Base-by-base conservation (phyloP, 163 green algal species). In the Volvox carteri region DNA sequence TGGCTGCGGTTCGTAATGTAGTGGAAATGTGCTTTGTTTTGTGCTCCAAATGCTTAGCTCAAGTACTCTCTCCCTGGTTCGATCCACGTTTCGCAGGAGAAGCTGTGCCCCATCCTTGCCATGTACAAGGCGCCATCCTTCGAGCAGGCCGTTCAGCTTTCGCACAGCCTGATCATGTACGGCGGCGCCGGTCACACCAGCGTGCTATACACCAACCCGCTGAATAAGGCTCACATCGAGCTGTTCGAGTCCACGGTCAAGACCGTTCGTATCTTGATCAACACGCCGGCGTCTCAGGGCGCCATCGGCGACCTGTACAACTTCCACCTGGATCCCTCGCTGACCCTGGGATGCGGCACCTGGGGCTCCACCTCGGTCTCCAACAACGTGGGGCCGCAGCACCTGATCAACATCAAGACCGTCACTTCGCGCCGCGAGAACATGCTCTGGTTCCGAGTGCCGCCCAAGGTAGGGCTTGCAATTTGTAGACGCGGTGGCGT, bases 371-470 rank as follows among this genome's bases (percentile, higher is more conserved):
- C 93, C 76, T 93, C 81, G 8, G 94, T 97, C 28, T 95, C 90
- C 41, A 93, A 83, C 39, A 97, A 96, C 86, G 92, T 97, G 19
- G 95, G 94, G 83, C 94, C 94, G 5, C 62, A 87, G 39, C 90
- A 97, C 78, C 86, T 97, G 79, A 93, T 97, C 72, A 97, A 97
- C 86, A 91, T 97, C 86, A 97, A 97, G 92, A 94, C 80, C 52
- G 90, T 93, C 30, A 92, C 92, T 4, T 88, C 94, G 81, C 92
- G 94, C 76, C 92, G 92, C 62, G 94, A 97, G 89, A 96, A 97
- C 93, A 97, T 97, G 93, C 86, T 96, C 46, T 96, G 94, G 94
- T 97, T 96, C 92, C 91, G 92, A 56, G 86, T 94, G 56, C 94
- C 94, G 21, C 90, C 94, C 70, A 96, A 96, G 92, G 88, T 95